Percentiles rank a stretch among this genome's conserved stretches.
Conservation (phyloP, 257 asterid species). For the Jasminum sambac region DNA sequence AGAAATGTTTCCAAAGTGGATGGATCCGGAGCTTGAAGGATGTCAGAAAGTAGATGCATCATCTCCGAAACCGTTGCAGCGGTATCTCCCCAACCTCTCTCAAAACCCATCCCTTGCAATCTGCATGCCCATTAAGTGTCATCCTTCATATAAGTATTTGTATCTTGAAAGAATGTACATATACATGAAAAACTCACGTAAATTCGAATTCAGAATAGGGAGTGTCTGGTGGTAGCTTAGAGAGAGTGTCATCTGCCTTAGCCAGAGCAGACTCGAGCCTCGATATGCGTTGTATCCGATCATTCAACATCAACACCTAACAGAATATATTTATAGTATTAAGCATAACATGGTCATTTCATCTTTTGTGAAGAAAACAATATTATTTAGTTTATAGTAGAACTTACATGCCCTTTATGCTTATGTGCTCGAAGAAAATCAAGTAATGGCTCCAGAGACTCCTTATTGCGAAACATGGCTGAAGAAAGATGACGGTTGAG, state of each 20-base stretch:
- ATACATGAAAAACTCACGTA: slow-evolving; percentile 46
- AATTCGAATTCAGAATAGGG: slow-evolving; percentile 82
- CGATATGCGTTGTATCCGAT: slow-evolving; percentile 72
- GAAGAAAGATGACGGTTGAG: slow-evolving; percentile 98
- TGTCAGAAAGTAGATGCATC: slow-evolving; percentile 91
- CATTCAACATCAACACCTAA: slow-evolving; percentile 87
- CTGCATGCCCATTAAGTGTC: slow-evolving; percentile 37
- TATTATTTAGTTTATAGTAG: background rate
- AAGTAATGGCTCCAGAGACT: slow-evolving; percentile 82
- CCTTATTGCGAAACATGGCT: slow-evolving; percentile 85
- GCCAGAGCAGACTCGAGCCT: slow-evolving; percentile 71
- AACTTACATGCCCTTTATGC: slow-evolving; percentile 83
- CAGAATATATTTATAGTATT: background rate
- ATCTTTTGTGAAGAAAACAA: background rate
- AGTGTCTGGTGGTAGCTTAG: slow-evolving; percentile 61
- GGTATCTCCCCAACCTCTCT: slow-evolving; percentile 99
- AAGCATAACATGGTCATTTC: slow-evolving; percentile 14
- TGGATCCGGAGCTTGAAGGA: slow-evolving; percentile 97
- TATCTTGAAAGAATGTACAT: background rate
- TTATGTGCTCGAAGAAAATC: slow-evolving; percentile 84
- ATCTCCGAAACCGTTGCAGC: slow-evolving; percentile 66
- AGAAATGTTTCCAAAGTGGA: slow-evolving; percentile 82
- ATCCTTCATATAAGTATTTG: background rate
- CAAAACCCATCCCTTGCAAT: slow-evolving; percentile 95
- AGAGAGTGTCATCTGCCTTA: slow-evolving; percentile 78